A percentile compares a stretch with the other conserved stretches of the same genome.
Evolutionary conservation across 768 basidiomycete genomes (phyloP).

Genomic region (Boletus reticulatus): DNA sequence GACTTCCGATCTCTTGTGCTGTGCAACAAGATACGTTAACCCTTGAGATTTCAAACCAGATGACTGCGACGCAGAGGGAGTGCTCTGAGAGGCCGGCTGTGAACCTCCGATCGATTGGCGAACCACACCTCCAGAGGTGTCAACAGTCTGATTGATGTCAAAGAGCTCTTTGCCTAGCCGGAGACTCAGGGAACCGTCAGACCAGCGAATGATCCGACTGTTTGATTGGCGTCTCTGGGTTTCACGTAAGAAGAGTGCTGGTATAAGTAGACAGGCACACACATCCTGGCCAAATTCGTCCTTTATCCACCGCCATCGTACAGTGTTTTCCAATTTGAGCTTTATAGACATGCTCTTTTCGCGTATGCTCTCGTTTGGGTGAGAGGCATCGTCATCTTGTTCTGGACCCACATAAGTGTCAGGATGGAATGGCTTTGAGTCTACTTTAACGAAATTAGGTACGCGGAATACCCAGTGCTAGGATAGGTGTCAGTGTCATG

Average conservation of each 20-base stretch:
- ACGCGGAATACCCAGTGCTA: conserved; percentile 88
- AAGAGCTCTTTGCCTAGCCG: conserved; percentile 93
- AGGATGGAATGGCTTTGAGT: conserved; percentile 86
- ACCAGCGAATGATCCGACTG: conserved; percentile 90
- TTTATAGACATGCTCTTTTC: conserved; percentile 85
- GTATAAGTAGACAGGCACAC: conserved; percentile 30
- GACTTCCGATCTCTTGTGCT: conserved; percentile 82
- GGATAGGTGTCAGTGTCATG: conserved; percentile 5
- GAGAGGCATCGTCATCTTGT: conserved; percentile 64
- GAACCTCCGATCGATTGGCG: conserved; percentile 55
- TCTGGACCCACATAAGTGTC: conserved; percentile 84
- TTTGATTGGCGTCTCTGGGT: conserved; percentile 82
- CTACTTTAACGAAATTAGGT: conserved; percentile 91
- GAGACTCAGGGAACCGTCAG: conserved; percentile 88
- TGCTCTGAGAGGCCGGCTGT: conserved; percentile 40
- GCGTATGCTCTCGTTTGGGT: conserved; percentile 56
- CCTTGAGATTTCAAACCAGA: conserved; percentile 57
- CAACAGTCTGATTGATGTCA: conserved; percentile 79
- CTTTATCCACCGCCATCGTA: conserved; percentile 93
- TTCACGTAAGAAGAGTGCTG: background rate
- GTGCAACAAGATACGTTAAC: conserved; percentile 85
- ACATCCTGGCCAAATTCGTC: conserved; percentile 75
- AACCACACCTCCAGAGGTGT: conserved; percentile 67
- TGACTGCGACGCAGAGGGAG: conserved; percentile 38
- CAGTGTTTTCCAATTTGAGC: conserved; percentile 88